Conservation (phyloP, 495 filamentous ascomycete species). For the Penicillium tannophilum region DNA sequence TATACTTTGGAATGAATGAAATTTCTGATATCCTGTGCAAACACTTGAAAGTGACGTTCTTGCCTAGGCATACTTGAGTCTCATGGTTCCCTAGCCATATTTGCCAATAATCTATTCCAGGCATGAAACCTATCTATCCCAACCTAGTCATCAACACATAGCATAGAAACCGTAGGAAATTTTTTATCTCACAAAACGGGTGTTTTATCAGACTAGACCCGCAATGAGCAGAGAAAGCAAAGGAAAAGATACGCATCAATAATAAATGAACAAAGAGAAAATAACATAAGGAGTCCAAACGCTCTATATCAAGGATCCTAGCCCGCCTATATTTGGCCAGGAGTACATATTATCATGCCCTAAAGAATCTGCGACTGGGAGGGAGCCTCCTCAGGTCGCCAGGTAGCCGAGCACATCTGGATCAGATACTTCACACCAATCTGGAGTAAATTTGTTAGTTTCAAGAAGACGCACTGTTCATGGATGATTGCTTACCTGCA, state of each 20-base stretch:
- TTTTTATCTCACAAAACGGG: slow-evolving; percentile 27
- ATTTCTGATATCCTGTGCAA: background rate
- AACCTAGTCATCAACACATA: slow-evolving; percentile 1
- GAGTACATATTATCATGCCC: slow-evolving; percentile 6
- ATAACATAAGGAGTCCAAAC: slow-evolving; percentile 13
- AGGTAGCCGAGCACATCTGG: slow-evolving; percentile 84
- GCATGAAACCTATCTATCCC: slow-evolving; percentile 1
- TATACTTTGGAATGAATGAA: background rate
- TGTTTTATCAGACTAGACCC: slow-evolving; percentile 23
- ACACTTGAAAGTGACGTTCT: background rate
- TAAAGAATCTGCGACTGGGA: slow-evolving; percentile 4
- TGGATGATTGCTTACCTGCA: slow-evolving; percentile 76
- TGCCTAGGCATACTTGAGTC: background rate
- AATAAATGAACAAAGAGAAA: slow-evolving; percentile 31
- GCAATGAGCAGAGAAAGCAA: slow-evolving; percentile 17
- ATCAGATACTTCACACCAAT: slow-evolving; percentile 91
- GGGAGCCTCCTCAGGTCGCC: slow-evolving; percentile 26
- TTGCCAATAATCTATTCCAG: slow-evolving; percentile 1
- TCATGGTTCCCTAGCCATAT: background rate
- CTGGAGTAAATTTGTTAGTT: slow-evolving; percentile 43
- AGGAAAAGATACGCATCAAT: slow-evolving; percentile 27
- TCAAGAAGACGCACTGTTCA: background rate
- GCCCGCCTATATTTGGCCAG: slow-evolving; percentile 12
- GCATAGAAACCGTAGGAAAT: slow-evolving; percentile 7
- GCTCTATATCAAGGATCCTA: slow-evolving; percentile 18